These are phyloP conservation scores for Pulveroboletus sp. DNA, from an alignment of 768 basidiomycete genomes.

Conservation along the genomic window DNA sequence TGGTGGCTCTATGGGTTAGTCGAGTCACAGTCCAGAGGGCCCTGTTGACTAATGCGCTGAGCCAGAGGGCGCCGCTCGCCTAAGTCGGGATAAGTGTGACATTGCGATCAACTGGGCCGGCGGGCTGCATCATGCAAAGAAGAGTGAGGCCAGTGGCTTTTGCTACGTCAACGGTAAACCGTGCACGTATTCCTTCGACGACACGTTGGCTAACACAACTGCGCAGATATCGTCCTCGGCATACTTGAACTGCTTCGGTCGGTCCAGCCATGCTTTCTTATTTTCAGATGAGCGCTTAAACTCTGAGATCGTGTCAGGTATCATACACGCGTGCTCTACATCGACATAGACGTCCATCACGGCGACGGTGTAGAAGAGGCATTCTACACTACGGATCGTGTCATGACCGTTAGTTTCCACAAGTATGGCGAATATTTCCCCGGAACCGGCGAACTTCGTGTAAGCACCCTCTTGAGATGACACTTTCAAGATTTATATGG, in stretches of 20 bases:
- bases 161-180: conserved; percentile 91
- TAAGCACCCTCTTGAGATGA: conserved; percentile 32
- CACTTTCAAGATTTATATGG: conserved; percentile 7
- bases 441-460: conserved; percentile 94
- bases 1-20: conserved; percentile 97
- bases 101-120: conserved; percentile 99
- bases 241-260: conserved; percentile 90
- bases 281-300: not conserved
- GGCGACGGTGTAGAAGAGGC: conserved; percentile 99
- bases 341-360: conserved; percentile 98
- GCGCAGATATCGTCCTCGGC: conserved; percentile 91
- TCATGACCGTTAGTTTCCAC: conserved; percentile 98
- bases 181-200: not conserved
- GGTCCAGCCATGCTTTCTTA: conserved; percentile 6
- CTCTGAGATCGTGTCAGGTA: conserved; percentile 47
- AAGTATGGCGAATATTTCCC: conserved; percentile 99
- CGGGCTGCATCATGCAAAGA: conserved; percentile 97
- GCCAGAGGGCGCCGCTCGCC: conserved; percentile 90
- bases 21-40: not conserved
- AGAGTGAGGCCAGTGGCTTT: conserved; percentile 97
- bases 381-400: conserved; percentile 97
- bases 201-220: not conserved
- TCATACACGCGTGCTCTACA: conserved; percentile 91
- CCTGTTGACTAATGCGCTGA: conserved; percentile 7
- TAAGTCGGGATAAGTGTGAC: conserved; percentile 96